Base-by-base conservation (phyloP, 2,329 filamentous ascomycete genomes). In the Didymosphaeria variabile region DNA sequence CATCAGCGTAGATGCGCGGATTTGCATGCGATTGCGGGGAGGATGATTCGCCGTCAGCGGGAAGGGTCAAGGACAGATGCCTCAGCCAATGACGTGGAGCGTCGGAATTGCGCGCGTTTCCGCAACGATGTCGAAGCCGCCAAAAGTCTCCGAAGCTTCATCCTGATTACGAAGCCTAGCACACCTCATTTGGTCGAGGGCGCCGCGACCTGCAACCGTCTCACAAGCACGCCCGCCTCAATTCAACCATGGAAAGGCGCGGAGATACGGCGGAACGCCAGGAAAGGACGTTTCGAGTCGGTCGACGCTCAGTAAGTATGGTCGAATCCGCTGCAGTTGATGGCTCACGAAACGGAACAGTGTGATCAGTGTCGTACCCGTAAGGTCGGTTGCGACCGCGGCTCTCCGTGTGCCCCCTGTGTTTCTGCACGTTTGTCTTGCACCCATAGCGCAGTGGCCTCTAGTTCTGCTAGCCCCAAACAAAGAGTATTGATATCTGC, bases 401-500 rank as follows among this genome's bases (percentile, higher is more conserved):
- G 52, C 17, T 69, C 71, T 23, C 74, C 74, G 2, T 77, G 74
- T 51, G 70, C 76, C 1, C 78, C 77, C 51, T 80, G 78, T 50
- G 29, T 68, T 5, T 69, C 74, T 2, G 72, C 74, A 19, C 72
- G 74, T n/a, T 57, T 79, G 2, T 46, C 68, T 2, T 80, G 79
- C 57, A 79, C 73, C 1, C 75, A 79, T 45, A 79, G 77, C 17
- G 46, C 67, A 0, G 62, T 79, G 7, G 66, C 71, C 1, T 61
- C 72, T 0, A 73, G 63, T 15, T 36, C 64, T n/a, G 58, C 52
- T 15, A 19, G 67, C 10, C 49, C 71, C 0, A 79, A 72, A 53
- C 77, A 79, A 54, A 73, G 79, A 34, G 70, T 79, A 1, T 55
- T 78, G 42, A 73, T 80, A 38, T 79, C 78, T 6, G 64, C 74